Conservation (phyloP, 768 basidiomycete species). For the Russula olivacea region DNA sequence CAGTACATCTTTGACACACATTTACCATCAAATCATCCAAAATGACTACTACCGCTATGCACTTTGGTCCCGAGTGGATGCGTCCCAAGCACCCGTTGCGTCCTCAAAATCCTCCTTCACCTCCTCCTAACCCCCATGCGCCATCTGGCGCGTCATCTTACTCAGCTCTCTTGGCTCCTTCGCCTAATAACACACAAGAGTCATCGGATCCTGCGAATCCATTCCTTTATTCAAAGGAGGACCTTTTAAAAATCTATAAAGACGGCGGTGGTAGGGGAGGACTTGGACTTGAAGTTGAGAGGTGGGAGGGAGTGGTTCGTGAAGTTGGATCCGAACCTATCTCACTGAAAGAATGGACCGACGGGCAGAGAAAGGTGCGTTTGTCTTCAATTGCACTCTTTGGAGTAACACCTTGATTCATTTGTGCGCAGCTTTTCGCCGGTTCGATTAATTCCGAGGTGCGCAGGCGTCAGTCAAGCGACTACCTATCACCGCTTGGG, state of each 20-base stretch:
- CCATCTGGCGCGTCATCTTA: slow-evolving; percentile 56
- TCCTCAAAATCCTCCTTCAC: slow-evolving; percentile 56
- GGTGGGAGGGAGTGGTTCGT: slow-evolving; percentile 84
- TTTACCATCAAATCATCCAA: slow-evolving; percentile 25
- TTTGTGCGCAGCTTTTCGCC: slow-evolving; percentile 59
- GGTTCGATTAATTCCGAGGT: slow-evolving; percentile 81
- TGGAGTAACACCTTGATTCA: not conserved
- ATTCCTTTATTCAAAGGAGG: slow-evolving; percentile 85
- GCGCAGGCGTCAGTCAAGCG: slow-evolving; percentile 77
- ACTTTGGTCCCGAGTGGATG: slow-evolving; percentile 94
- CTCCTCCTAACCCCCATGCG: slow-evolving; percentile 38
- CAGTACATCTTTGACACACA: not conserved
- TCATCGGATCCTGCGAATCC: slow-evolving; percentile 62
- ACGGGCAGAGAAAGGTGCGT: slow-evolving; percentile 80
- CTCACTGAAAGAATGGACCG: slow-evolving; percentile 71
- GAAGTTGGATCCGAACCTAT: slow-evolving; percentile 69
- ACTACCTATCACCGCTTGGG: slow-evolving; percentile 57
- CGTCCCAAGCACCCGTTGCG: slow-evolving; percentile 63
- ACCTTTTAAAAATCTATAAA: slow-evolving; percentile 75
- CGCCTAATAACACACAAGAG: slow-evolving; percentile 45
- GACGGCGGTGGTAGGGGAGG: slow-evolving; percentile 70
- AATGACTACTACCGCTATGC: slow-evolving; percentile 66
- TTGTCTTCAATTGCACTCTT: slow-evolving; percentile 21
- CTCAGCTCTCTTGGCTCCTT: slow-evolving; percentile 61
- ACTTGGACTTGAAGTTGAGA: slow-evolving; percentile 79